Conservation (phyloP, 495 filamentous ascomycete species). For the Podospora didyma region DNA sequence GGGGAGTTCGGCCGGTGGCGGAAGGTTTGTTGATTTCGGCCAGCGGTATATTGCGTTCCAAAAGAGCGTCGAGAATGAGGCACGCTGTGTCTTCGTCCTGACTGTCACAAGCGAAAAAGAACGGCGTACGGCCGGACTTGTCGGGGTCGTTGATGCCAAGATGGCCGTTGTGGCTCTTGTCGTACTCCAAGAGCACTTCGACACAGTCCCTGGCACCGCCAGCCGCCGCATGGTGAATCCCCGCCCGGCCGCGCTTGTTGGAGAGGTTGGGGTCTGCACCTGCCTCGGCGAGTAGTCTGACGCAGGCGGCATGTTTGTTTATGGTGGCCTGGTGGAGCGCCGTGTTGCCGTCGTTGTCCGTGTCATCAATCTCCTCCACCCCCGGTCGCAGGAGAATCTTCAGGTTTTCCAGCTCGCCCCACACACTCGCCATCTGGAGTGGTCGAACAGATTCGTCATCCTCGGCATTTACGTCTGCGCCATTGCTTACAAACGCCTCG, state of each 20-base stretch:
- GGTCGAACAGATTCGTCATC: not conserved
- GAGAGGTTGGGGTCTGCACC: slow-evolving; percentile 34
- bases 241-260: slow-evolving; percentile 46
- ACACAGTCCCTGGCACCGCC: slow-evolving; percentile 44
- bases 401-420: not conserved
- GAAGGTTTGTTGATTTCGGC: slow-evolving; percentile 22
- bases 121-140: slow-evolving; percentile 16
- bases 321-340: slow-evolving; percentile 16
- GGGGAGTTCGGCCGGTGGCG: slow-evolving; percentile 11
- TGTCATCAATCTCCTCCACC: slow-evolving; percentile 18
- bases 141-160: slow-evolving; percentile 27
- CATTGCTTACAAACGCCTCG: not conserved
- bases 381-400: not conserved
- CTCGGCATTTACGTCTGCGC: not conserved
- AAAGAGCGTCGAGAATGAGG: slow-evolving; percentile 16
- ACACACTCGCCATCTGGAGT: not conserved
- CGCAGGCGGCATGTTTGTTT: not conserved
- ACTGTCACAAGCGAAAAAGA: slow-evolving; percentile 19
- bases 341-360: slow-evolving; percentile 14
- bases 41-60: slow-evolving; percentile 10
- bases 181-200: slow-evolving; percentile 41
- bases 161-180: slow-evolving; percentile 25
- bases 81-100: slow-evolving; percentile 8
- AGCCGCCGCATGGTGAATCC: slow-evolving; percentile 51
- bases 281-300: slow-evolving; percentile 12